Percentiles rank a stretch among this genome's conserved stretches.
Evolutionary conservation across 345 rosid genomes (phyloP).

Genomic region (Salix udensis): DNA sequence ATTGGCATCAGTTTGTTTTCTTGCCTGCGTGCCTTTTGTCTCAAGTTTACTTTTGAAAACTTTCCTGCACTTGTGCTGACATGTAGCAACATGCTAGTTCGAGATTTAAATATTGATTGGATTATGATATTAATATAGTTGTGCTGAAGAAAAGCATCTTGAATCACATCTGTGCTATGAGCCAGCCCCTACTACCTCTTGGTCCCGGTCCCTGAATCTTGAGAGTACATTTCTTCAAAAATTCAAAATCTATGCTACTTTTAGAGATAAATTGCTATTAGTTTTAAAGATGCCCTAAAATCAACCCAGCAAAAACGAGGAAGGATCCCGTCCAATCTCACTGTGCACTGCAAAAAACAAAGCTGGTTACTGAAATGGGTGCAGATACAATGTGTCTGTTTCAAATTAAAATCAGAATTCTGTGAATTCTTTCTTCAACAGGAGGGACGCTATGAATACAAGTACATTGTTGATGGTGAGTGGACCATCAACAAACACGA

Average conservation of each 20-base stretch:
- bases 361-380: background rate
- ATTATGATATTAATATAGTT: background rate
- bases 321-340: background rate
- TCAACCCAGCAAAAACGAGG: background rate
- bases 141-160: background rate
- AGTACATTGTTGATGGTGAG: conserved; percentile 77
- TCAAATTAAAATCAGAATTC: background rate
- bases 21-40: background rate
- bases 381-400: background rate
- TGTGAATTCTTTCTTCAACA: conserved; percentile 31
- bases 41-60: background rate
- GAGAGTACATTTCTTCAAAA: background rate
- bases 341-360: background rate
- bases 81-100: background rate
- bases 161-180: background rate
- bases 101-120: background rate
- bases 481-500: conserved; percentile 64
- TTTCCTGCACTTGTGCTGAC: background rate
- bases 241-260: background rate
- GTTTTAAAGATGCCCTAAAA: background rate
- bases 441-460: conserved; percentile 93
- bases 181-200: background rate
- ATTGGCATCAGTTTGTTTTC: background rate
- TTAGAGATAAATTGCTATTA: background rate
- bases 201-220: background rate